Conservation (phyloP, 2,329 filamentous ascomycete genomes). For the Phymatotrichopsis omnivora region DNA sequence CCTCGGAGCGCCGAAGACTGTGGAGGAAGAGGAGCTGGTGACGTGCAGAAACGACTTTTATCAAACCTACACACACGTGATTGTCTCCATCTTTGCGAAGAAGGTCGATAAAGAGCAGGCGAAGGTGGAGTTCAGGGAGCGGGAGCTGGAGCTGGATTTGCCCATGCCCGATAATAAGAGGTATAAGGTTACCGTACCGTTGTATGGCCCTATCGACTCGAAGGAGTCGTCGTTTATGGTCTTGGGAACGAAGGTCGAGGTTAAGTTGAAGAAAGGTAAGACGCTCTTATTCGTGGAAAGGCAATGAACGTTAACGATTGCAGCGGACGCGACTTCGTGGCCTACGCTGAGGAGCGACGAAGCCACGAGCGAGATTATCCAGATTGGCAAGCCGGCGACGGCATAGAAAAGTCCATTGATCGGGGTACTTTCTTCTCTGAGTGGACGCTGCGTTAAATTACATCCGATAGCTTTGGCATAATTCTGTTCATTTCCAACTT, state of each 20-base stretch:
- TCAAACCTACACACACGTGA: constrained; percentile 75
- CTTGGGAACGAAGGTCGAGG: constrained; percentile 79
- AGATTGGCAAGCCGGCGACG: constrained; percentile 61
- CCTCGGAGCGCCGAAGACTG: constrained; percentile 58
- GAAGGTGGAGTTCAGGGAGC: constrained; percentile 56
- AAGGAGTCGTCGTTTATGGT: constrained; percentile 69
- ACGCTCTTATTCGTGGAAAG: constrained; percentile 7
- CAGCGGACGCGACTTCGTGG: constrained; percentile 71
- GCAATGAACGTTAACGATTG: constrained; percentile 32
- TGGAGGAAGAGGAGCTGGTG: constrained; percentile 37
- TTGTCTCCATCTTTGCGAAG: constrained; percentile 89
- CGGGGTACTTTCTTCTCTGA: neutral
- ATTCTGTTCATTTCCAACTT: neutral
- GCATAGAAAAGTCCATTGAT: constrained; percentile 13
- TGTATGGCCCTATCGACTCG: constrained; percentile 68
- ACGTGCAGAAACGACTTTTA: constrained; percentile 76
- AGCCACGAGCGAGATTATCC: constrained; percentile 69
- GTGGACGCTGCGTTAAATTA: no score
- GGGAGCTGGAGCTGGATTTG: constrained; percentile 64
- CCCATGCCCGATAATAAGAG: constrained; percentile 79
- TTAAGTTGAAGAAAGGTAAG: constrained; percentile 47
- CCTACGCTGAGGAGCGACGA: constrained; percentile 75
- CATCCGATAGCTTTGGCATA: neutral
- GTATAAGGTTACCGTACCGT: constrained; percentile 60
- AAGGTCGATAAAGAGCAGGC: constrained; percentile 82